Percentiles rank a stretch among this genome's conserved stretches.
Conservation (phyloP, 2,329 filamentous ascomycete species). For the Epichloe sibirici region DNA sequence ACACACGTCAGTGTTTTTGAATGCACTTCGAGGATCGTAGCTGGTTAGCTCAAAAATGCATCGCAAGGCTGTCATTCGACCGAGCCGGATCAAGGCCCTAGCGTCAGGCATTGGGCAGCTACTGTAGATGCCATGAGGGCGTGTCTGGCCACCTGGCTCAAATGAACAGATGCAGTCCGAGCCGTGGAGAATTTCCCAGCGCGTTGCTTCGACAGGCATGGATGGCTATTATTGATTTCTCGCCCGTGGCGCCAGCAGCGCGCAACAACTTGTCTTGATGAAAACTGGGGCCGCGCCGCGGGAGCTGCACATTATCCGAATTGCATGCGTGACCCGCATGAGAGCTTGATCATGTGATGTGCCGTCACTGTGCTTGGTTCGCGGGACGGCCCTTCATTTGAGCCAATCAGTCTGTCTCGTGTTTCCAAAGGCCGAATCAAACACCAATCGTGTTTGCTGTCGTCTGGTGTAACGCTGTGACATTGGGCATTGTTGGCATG, state of each 20-base stretch:
- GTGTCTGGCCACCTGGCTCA: not conserved
- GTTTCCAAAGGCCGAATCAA: constrained; percentile 1
- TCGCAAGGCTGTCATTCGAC: not conserved
- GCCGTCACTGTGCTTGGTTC: constrained; percentile 21
- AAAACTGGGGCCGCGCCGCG: constrained; percentile 18
- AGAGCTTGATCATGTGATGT: constrained; percentile 22
- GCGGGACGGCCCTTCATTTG: constrained; percentile 24
- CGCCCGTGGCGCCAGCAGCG: not conserved
- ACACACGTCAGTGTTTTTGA: too few relatives aligned
- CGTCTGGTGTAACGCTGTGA: not conserved
- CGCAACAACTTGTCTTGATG: not conserved
- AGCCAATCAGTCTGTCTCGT: constrained; percentile 12
- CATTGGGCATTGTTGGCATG: not conserved
- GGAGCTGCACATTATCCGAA: constrained; percentile 21
- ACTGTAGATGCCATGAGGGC: too few relatives aligned
- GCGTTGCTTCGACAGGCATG: not conserved
- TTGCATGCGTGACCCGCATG: constrained; percentile 24
- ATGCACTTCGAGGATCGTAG: too few relatives aligned
- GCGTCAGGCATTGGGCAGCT: too few relatives aligned
- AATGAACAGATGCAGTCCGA: not conserved
- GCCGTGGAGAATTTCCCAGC: not conserved
- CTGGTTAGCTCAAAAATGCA: not conserved
- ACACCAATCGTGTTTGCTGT: not conserved
- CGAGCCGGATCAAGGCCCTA: not conserved
- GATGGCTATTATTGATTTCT: not conserved